Percentiles rank a stretch among this genome's conserved stretches.
phyloP scores from a whole-genome alignment of 768 basidiomycete species.

The Mycena indigotica region DNA sequence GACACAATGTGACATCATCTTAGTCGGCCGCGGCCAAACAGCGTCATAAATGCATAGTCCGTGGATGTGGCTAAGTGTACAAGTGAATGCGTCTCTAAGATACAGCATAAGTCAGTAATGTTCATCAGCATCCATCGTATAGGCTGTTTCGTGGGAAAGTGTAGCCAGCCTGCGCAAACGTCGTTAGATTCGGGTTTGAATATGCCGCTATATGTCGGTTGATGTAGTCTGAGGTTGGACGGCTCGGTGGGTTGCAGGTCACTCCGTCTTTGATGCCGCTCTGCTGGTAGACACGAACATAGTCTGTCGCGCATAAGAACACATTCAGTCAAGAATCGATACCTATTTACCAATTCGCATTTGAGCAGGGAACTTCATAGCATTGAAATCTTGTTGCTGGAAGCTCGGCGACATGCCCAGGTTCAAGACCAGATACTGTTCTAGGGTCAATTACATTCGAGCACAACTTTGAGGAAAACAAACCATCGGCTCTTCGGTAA shows the following conservation, averaged over 20 bases:
- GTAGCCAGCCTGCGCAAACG: background rate
- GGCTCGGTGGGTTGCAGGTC: conserved; percentile 76
- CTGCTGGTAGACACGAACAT: conserved; percentile 86
- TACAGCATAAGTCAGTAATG: background rate
- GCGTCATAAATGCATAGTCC: no score
- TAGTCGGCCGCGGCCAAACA: no score
- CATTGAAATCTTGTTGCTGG: conserved; percentile 68
- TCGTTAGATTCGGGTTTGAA: conserved; percentile 76
- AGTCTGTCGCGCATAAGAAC: conserved; percentile 48
- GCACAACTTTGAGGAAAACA: conserved; percentile 27
- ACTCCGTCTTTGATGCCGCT: conserved; percentile 66
- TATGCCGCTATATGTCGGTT: conserved; percentile 54
- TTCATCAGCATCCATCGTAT: conserved; percentile 21
- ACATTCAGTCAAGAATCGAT: background rate
- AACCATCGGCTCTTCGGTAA: conserved; percentile 80
- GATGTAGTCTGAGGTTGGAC: conserved; percentile 84
- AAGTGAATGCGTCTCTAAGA: background rate
- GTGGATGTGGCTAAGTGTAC: background rate
- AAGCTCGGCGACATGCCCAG: conserved; percentile 79
- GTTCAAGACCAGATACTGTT: conserved; percentile 81
- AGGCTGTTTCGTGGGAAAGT: conserved; percentile 56
- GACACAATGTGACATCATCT: no score
- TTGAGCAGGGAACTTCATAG: conserved; percentile 74
- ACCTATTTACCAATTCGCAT: conserved; percentile 57
- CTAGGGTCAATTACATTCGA: conserved; percentile 5